Conservation (phyloP, 108 stramenopile genomes). For the Nitzschia sp. region DNA sequence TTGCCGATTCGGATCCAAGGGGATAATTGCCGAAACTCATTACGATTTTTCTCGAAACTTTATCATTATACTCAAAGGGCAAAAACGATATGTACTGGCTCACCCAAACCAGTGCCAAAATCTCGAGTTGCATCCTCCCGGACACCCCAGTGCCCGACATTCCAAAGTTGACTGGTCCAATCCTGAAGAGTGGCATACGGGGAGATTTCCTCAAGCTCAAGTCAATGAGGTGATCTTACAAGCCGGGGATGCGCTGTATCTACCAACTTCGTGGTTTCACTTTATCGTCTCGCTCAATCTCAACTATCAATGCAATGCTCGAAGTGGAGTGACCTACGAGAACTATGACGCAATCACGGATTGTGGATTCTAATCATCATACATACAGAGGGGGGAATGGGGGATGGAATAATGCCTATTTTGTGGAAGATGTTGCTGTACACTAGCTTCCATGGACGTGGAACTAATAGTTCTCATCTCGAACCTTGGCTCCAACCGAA, state of each 20-base stretch:
- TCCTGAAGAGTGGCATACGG: constrained; percentile 24
- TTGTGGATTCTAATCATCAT: constrained; percentile 37
- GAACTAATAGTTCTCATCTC: too few species aligned
- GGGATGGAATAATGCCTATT: too few species aligned
- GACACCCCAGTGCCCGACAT: constrained; percentile 88
- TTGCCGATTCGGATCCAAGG: constrained; percentile 95
- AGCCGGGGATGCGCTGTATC: constrained; percentile 93
- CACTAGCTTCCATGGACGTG: too few species aligned
- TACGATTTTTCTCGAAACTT: constrained; percentile 92
- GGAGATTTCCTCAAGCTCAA: constrained; percentile 18
- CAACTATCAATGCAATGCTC: constrained; percentile 97
- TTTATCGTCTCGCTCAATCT: constrained; percentile 90
- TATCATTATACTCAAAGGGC: constrained; percentile 80
- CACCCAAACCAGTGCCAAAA: constrained; percentile 89
- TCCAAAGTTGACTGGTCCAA: constrained; percentile 89
- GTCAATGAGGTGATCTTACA: constrained; percentile 93
- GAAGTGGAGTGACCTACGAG: constrained; percentile 64
- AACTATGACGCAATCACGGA: constrained; percentile 16
- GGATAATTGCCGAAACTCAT: constrained; percentile 92
- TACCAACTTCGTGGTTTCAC: constrained; percentile 97
- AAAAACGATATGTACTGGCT: constrained; percentile 82
- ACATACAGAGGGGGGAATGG: too few species aligned
- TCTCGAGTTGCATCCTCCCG: constrained; percentile 77
- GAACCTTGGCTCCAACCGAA: too few species aligned
- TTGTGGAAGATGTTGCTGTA: too few species aligned